phyloP scores from a whole-genome alignment of 1,284 basidiomycete genomes.

The Marasmius sp. region DNA sequence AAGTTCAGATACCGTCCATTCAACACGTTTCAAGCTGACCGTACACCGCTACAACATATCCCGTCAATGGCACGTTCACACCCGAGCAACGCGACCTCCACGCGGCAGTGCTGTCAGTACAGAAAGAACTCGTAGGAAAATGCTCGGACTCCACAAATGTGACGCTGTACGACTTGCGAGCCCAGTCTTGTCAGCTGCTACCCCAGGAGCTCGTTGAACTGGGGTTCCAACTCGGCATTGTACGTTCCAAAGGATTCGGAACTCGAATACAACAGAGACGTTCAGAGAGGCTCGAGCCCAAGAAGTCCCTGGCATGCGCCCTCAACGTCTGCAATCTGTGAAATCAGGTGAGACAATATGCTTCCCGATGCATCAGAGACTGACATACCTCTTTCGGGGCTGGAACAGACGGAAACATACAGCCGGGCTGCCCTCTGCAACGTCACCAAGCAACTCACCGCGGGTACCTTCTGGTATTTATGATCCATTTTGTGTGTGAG shows the following conservation, averaged over 20 bases:
- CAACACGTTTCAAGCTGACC: slow-evolving; percentile 8
- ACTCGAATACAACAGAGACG: neutral
- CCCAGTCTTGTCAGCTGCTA: too few relatives aligned
- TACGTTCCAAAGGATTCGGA: neutral
- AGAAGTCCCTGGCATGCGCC: slow-evolving; percentile 80
- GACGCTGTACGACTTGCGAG: too few relatives aligned
- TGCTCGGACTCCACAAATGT: too few relatives aligned
- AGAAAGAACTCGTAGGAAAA: slow-evolving; percentile 66
- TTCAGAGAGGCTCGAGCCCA: slow-evolving; percentile 62
- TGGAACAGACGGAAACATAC: slow-evolving; percentile 66
- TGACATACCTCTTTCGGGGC: slow-evolving; percentile 82
- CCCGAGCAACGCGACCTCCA: slow-evolving; percentile 87
- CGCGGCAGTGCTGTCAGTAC: slow-evolving; percentile 74
- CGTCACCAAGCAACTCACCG: too few relatives aligned
- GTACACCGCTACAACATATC: too few relatives aligned
- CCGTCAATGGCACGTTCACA: too few relatives aligned
- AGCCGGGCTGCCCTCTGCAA: too few relatives aligned
- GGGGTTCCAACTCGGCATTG: too few relatives aligned
- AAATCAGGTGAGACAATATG: neutral
- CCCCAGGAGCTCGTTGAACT: too few relatives aligned
- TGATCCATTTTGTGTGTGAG: too few relatives aligned
- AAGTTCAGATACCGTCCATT: slow-evolving; percentile 21
- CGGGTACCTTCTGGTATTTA: too few relatives aligned
- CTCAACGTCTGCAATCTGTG: slow-evolving; percentile 80
- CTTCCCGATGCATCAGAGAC: slow-evolving; percentile 2